Evolutionary conservation across 2,329 filamentous ascomycete species (phyloP), one percentile per base, ranked within the genome.

Genomic region (Nemania sp.): DNA sequence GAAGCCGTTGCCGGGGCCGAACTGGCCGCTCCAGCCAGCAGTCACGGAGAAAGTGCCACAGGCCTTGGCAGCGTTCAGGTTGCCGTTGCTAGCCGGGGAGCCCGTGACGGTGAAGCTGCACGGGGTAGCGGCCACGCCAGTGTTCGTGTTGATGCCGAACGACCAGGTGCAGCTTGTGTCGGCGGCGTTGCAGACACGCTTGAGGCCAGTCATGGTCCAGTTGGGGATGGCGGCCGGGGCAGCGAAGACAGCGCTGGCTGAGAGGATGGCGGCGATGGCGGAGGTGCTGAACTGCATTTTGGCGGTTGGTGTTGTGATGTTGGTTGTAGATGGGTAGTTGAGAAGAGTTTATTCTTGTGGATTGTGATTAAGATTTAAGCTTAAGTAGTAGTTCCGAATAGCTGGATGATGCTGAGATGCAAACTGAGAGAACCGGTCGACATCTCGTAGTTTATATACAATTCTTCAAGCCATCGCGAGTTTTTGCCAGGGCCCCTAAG

Each of bases 1-100:
- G 80, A 88, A 88, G 71, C 85, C 86, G 27, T 84, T 79, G 69
- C 77, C 82, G 13, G 77, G 65, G 57, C 86, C 87, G 70, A 88
- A 88, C 73, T 87, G 82, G 74, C 81, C 85, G 76, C 82, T 85
- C 86, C 86, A 88, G 79, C 84, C 84, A 1, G 83, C 83, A 58
- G 83, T 85, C 74, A 88, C 73, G 69, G 81, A 84, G 80, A 81
- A 88, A 66, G 73, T 74, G 45, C 85, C 86, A 79, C 85, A 88
- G 57, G 71, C 58, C 73, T 62, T 78, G 77, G 41, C n/a, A 2
- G 71, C 77, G 78, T 11, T 79, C 66, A 75, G 70, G 52, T 82
- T 79, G 20, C 80, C 81, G 55, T 80, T 81, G 74, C 77, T 79
- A 67, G 79, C 78, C 43, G 78, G 72, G 8, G 70, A 53, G 32